A percentile compares a stretch with the other conserved stretches of the same genome.
These are phyloP conservation scores for Diutina sp. DNA, from an alignment of 1,139 yeast species.

Conservation along the genomic window DNA sequence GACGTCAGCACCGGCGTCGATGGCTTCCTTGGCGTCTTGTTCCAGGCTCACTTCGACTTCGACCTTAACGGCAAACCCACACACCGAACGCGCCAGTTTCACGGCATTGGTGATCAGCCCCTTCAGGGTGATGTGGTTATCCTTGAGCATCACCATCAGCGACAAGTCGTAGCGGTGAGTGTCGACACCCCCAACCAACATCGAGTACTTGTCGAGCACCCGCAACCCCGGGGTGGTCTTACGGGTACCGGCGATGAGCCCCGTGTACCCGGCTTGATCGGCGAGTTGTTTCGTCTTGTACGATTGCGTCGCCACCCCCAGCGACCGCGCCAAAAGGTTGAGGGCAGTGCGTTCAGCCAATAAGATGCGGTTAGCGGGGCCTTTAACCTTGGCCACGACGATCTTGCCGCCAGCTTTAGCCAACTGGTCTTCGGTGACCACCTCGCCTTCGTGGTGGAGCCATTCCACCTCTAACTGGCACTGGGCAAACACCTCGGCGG, in stretches of 20 bases:
- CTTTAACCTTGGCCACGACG: conserved; percentile 66
- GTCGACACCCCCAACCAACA: conserved; percentile 93
- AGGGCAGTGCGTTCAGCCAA: conserved; percentile 82
- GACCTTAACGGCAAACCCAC: conserved; percentile 82
- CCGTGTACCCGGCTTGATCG: conserved; percentile 58
- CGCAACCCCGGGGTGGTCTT: conserved; percentile 96
- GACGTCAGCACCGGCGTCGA: conserved; percentile 89
- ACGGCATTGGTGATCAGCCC: conserved; percentile 88
- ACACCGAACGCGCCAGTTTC: conserved; percentile 57
- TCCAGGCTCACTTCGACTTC: conserved; percentile 87
- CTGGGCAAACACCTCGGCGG: conserved; percentile 72
- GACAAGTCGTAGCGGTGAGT: conserved; percentile 86
- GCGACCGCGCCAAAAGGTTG: conserved; percentile 68
- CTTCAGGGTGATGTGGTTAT: conserved; percentile 84
- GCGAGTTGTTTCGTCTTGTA: conserved; percentile 47
- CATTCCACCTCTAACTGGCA: conserved; percentile 63
- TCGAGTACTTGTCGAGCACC: conserved; percentile 77
- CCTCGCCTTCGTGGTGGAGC: conserved; percentile 59
- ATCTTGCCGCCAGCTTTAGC: conserved; percentile 37
- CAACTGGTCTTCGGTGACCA: conserved; percentile 30
- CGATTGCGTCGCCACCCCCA: conserved; percentile 85
- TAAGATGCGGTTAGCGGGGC: conserved; percentile 67
- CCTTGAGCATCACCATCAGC: conserved; percentile 93
- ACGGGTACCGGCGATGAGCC: conserved; percentile 92
- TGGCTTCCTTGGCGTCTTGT: conserved; percentile 82